Percentiles rank a stretch among this genome's conserved stretches.
These are phyloP conservation scores for Leccinum aurantiacum DNA, from an alignment of 768 basidiomycete genomes.

Conservation along the genomic window DNA sequence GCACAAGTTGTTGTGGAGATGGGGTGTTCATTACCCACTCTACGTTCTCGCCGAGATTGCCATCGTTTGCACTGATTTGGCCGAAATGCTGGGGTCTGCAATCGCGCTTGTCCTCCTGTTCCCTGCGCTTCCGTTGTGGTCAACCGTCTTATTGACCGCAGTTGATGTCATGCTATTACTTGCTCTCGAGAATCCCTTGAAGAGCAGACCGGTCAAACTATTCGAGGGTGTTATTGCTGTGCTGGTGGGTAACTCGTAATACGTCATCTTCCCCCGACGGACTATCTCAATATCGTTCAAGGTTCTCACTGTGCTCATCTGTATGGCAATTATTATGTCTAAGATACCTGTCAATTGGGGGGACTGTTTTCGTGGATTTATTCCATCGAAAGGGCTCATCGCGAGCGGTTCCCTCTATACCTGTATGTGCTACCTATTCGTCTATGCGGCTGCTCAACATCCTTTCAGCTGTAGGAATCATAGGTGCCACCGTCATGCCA, in stretches of 20 bases:
- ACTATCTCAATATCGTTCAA: slow-evolving; percentile 20
- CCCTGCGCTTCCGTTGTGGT: slow-evolving; percentile 67
- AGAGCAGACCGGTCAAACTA: slow-evolving; percentile 60
- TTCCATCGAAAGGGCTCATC: slow-evolving; percentile 69
- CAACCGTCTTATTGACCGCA: slow-evolving; percentile 66
- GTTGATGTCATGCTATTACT: slow-evolving; percentile 71
- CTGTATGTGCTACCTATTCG: slow-evolving; percentile 42
- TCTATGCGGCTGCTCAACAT: slow-evolving; percentile 14
- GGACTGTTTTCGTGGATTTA: slow-evolving; percentile 68
- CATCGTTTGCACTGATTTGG: slow-evolving; percentile 76
- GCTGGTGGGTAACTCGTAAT: slow-evolving; percentile 44
- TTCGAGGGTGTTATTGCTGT: slow-evolving; percentile 67
- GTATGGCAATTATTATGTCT: slow-evolving; percentile 75
- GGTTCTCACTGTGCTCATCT: slow-evolving; percentile 73
- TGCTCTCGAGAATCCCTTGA: slow-evolving; percentile 66
- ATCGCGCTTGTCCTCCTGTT: slow-evolving; percentile 79
- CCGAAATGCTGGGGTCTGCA: slow-evolving; percentile 79
- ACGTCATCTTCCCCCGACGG: neutral
- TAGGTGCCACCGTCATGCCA: slow-evolving; percentile 91
- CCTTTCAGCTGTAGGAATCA: slow-evolving; percentile 60
- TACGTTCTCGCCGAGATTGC: slow-evolving; percentile 66
- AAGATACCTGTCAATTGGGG: slow-evolving; percentile 71
- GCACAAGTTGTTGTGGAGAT: slow-evolving; percentile 55
- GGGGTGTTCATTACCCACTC: slow-evolving; percentile 62
- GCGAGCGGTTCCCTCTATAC: slow-evolving; percentile 59